Evolutionary conservation across 2,329 filamentous ascomycete species (phyloP), one percentile per base, ranked within the genome.

Genomic region (Elsinoe necatrix): DNA sequence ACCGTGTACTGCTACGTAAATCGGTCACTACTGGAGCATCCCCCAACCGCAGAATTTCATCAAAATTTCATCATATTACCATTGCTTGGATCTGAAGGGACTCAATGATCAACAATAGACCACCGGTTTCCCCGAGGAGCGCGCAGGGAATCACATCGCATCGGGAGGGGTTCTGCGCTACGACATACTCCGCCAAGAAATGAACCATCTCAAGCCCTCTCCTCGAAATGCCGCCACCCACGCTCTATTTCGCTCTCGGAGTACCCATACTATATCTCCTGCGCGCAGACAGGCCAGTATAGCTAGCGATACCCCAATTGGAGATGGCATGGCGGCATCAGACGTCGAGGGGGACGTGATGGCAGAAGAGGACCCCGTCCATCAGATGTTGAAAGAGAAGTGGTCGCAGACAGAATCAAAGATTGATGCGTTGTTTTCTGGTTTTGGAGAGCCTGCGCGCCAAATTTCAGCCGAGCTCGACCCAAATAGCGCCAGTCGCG

Each of bases 381-480:
- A 73, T 47, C 66, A 68, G 66, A 77, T 84, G 67, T 93, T 96
- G 72, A 82, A 83, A 69, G 83, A 89, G 58, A 75, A 91, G 56
- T 95, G 87, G 77, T 82, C 81, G 67, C 81, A 81, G 71, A 85
- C 82, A 65, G 89, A 96, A 72, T 80, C 82, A 64, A 86, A 83
- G 72, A 84, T 96, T 66, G 81, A 83, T 61, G 76, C 82, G 41
- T 75, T 96, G n/a, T 95, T 95, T 68, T 76, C 77, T 37, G 73
- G 73, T 41, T 71, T 68, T 55, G 29, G 16, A 45, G 8, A 56
- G 20, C 12, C 54, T 48, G 54, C 41, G 54, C 54, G 41, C 54
- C 39, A 56, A 56, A 35, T 56, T 39, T 47, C 58, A 51, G 43
- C 47, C 39, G 55, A 55, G 29, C 50, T 43, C 27, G 51, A 50